phyloP scores from a whole-genome alignment of 2,329 filamentous ascomycete genomes.

The Stagonosporopsis vannaccii region DNA sequence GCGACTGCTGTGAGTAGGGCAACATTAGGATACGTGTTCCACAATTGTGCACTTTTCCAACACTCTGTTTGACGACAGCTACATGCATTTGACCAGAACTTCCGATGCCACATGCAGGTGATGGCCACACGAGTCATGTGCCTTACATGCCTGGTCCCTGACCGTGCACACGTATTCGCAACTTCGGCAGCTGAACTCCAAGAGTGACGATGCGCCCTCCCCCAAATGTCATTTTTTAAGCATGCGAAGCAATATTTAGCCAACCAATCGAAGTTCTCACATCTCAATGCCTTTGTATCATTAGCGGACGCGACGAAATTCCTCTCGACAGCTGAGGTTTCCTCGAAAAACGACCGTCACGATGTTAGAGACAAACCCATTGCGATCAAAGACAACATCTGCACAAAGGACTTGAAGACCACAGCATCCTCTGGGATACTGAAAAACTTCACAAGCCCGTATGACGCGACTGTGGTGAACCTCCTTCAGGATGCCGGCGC shows the following conservation, averaged over 20 bases:
- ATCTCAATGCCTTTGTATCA: slow-evolving; percentile 51
- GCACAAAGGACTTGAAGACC: slow-evolving; percentile 60
- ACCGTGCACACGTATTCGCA: slow-evolving; percentile 12
- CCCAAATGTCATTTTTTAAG: slow-evolving; percentile 50
- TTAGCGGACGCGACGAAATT: slow-evolving; percentile 31
- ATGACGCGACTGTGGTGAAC: slow-evolving; percentile 80
- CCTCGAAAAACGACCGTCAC: slow-evolving; percentile 11
- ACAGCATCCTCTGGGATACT: slow-evolving; percentile 85
- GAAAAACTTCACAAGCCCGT: slow-evolving; percentile 72
- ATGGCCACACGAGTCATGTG: slow-evolving; percentile 6
- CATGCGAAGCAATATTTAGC: slow-evolving; percentile 46
- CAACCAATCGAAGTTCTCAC: slow-evolving; percentile 41
- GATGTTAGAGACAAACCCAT: slow-evolving; percentile 46
- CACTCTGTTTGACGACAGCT: not conserved
- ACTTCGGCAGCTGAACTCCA: slow-evolving; percentile 14
- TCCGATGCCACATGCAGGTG: not conserved
- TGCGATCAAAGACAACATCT: slow-evolving; percentile 61
- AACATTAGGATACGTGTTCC: not conserved
- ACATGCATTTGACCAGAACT: not conserved
- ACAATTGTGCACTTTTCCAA: not conserved
- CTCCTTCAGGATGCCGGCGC: slow-evolving; percentile 70
- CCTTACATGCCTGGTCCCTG: not conserved
- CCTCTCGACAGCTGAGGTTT: slow-evolving; percentile 28
- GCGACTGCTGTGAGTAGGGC: not conserved
- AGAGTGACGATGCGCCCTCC: slow-evolving; percentile 27